phyloP scores from a whole-genome alignment of 257 asterid species.

The Coffea canephora region DNA sequence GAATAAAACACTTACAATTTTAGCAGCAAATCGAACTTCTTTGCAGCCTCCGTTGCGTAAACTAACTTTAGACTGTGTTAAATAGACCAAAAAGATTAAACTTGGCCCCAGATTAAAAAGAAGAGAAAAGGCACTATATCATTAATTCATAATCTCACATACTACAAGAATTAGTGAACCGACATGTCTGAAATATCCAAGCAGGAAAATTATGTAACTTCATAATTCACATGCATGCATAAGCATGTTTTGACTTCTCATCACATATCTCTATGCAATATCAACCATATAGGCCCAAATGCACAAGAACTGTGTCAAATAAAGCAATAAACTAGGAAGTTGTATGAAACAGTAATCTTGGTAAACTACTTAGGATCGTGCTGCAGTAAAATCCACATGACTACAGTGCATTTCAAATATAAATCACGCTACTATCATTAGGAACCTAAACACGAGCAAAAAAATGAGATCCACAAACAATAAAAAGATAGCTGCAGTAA shows the following conservation, averaged over 20 bases:
- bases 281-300: neutral
- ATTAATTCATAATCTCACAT: neutral
- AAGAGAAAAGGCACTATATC: neutral
- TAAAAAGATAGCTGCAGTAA: neutral
- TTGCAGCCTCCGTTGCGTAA: slow-evolving; percentile 53
- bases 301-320: neutral
- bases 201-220: neutral
- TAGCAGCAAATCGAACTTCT: slow-evolving; percentile 69
- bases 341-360: neutral
- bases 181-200: neutral
- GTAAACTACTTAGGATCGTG: neutral
- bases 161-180: neutral
- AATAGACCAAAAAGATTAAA: neutral
- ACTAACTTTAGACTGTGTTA: slow-evolving; percentile 49
- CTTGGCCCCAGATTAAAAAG: neutral
- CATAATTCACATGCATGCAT: neutral
- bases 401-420: neutral
- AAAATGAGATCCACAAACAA: neutral
- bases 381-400: neutral
- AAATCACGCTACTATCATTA: neutral
- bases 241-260: neutral
- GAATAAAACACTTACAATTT: slow-evolving; percentile 64
- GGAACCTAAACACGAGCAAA: neutral
- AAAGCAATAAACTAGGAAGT: neutral
- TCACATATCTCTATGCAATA: neutral